Evolutionary conservation across 306 rosid genomes (phyloP), one percentile per base, ranked within the genome.

Genomic region (Dicorynia guianensis): DNA sequence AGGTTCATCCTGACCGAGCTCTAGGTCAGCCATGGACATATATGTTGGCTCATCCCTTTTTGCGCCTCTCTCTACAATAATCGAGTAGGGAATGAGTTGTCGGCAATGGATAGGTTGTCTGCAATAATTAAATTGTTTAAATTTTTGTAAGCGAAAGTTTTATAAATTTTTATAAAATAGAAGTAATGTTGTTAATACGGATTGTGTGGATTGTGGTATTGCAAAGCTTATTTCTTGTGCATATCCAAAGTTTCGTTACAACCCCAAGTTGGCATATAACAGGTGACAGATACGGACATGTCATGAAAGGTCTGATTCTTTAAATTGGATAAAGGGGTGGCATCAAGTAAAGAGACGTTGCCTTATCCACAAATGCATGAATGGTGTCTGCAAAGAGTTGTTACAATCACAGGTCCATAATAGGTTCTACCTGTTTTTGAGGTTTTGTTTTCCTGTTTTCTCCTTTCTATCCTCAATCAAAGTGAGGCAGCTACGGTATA

Each of bases 181-280:
- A n/a, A n/a, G n/a, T n/a, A n/a, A n/a, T n/a, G n/a, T n/a, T n/a
- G n/a, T n/a, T n/a, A n/a, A n/a, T n/a, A n/a, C n/a, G n/a, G n/a
- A n/a, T n/a, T n/a, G n/a, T n/a, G n/a, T n/a, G n/a, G n/a, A n/a
- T 33, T 79, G 75, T 71, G 69, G 55, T 63, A 72, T 57, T 30
- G 55, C 63, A 53, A 72, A 53, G 62, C 83, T 25, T 33, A 66
- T 76, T 84, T 85, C 58, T 70, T 86, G 72, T 80, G 84, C 65
- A 42, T 67, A 89, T 83, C 81, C 79, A 80, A 58, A 69, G 71
- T 74, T 71, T 72, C 48, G 49, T 53, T 36, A 30, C 14, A 11
- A 50, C 39, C 33, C 33, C 47, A 18, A n/a, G 52, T 62, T 35
- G 33, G 52, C 64, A 20, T 73, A 54, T 36, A 67, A 19, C 18